phyloP scores from a whole-genome alignment of 345 rosid genomes.

The Leavenworthia alabamica region DNA sequence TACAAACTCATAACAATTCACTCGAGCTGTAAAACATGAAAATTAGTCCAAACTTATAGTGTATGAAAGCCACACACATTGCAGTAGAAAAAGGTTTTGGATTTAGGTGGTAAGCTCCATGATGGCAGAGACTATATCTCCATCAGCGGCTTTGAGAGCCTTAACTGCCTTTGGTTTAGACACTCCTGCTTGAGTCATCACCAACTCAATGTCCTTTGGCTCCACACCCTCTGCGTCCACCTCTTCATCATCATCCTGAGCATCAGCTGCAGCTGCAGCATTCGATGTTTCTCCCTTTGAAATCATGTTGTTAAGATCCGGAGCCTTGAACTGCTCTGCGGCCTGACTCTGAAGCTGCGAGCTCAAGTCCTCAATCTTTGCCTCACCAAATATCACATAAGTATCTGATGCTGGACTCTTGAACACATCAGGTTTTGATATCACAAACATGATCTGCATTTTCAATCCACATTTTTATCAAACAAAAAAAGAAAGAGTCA shows the following conservation, averaged over 20 bases:
- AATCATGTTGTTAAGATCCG: slow-evolving; percentile 47
- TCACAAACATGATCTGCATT: slow-evolving; percentile 63
- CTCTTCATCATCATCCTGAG: slow-evolving; percentile 60
- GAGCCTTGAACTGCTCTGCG: slow-evolving; percentile 78
- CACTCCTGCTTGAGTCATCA: slow-evolving; percentile 92
- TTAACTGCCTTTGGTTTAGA: slow-evolving; percentile 62
- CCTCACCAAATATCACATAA: slow-evolving; percentile 75
- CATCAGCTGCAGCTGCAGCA: slow-evolving; percentile 15
- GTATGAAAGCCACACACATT: background rate
- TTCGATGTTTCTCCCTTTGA: slow-evolving; percentile 61
- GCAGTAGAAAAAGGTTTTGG: background rate
- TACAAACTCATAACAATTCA: background rate
- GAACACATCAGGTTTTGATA: slow-evolving; percentile 85
- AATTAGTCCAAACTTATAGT: background rate
- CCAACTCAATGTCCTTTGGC: slow-evolving; percentile 83
- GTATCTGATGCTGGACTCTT: slow-evolving; percentile 86
- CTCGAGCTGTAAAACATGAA: background rate
- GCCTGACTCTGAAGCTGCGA: slow-evolving; percentile 82
- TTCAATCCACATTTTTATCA: slow-evolving; percentile 1
- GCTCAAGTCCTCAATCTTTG: slow-evolving; percentile 86
- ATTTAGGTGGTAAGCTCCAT: slow-evolving; percentile 78
- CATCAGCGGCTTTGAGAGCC: slow-evolving; percentile 67
- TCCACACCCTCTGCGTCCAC: slow-evolving; percentile 81
- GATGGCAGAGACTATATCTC: slow-evolving; percentile 81
- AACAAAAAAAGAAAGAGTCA: background rate